Conservation (phyloP, 2,329 filamentous ascomycete species). For the Elsinoe australis region DNA sequence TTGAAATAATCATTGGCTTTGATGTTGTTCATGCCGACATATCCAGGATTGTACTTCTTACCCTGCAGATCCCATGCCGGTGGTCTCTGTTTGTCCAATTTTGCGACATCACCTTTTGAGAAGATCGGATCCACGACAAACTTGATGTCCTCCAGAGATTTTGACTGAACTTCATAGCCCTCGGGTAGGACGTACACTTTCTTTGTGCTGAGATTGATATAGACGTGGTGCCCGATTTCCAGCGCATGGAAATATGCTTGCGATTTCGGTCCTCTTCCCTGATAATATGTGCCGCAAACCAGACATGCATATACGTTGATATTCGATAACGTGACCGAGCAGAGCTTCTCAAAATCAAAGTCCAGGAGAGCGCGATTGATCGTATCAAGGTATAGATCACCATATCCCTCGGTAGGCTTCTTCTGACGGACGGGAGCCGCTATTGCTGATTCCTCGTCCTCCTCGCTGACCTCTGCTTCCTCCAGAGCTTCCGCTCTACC, state of each 20-base stretch:
- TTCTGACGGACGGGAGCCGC: conserved; percentile 57
- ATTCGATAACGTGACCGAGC: conserved; percentile 89
- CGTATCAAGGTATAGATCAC: conserved; percentile 94
- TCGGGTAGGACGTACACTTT: conserved; percentile 89
- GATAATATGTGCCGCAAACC: conserved; percentile 95
- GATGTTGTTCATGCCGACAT: conserved; percentile 99
- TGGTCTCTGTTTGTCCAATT: conserved; percentile 61
- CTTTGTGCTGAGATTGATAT: conserved; percentile 93
- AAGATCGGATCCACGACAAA: conserved; percentile 91
- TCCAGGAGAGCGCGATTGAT: conserved; percentile 89
- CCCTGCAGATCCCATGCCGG: conserved; percentile 70
- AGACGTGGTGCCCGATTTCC: conserved; percentile 92
- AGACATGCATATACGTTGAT: conserved; percentile 98
- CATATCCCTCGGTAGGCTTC: conserved; percentile 79
- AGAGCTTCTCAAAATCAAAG: conserved; percentile 98
- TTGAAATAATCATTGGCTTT: conserved; percentile 99
- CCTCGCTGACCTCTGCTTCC: conserved; percentile 31
- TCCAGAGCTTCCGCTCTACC: conserved; percentile 33
- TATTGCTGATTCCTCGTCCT: conserved; percentile 28
- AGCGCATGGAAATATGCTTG: conserved; percentile 97
- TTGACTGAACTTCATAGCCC: conserved; percentile 92
- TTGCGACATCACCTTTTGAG: conserved; percentile 68
- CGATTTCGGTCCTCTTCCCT: conserved; percentile 86
- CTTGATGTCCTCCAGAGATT: conserved; percentile 94
- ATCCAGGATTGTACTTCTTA: conserved; percentile 84